Evolutionary conservation across 257 asterid genomes (phyloP), one percentile per base, ranked within the genome.

Genomic region (Datura wrightii): DNA sequence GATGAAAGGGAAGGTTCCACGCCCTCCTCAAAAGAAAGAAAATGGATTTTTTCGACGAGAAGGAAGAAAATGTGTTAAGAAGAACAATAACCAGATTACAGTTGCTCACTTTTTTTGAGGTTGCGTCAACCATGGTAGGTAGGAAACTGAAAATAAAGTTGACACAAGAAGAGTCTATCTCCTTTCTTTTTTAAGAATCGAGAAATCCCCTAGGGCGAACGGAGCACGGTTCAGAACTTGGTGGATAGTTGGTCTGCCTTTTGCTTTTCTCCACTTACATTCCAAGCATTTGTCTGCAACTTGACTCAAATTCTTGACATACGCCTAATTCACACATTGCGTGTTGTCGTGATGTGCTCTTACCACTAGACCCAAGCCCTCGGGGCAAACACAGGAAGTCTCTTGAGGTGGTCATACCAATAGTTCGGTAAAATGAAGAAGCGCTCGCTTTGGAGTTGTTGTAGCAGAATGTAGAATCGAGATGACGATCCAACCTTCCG

Each of bases 1-100:
- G 16, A 70, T 70, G 31, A 70, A 18, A 70, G 36, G 42, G 24
- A 63, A 41, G 36, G 79, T 54, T 16, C 34, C 31, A 67, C 76
- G 18, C 36, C 79, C 53, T 70, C 79, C 79, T 70, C 54, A 5
- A 70, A 41, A 70, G 54, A 70, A 9, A 70, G 79, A 69, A 62
- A 8, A 69, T 69, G 54, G 79, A 31, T 5, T 11, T 18, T 18
- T 69, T 18, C 79, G 8, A 41, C 41, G 79, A 4, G 34, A 10
- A 10, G 39, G 79, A 69, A 41, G 79, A 69, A 69, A 69, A 37
- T 15, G 79, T 69, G 79, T 69, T 16, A 3, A 69, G 79, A 69
- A 69, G 19, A 69, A 41, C 50, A 69, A 15, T 66, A 66, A 31
- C 79, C 79, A 69, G 13, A 18, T 70, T 70, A 70, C 31, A 44